Evolutionary conservation across 345 rosid species (phyloP), one percentile per base, ranked within the genome.

Genomic region (Excoecaria cochinchinensis): DNA sequence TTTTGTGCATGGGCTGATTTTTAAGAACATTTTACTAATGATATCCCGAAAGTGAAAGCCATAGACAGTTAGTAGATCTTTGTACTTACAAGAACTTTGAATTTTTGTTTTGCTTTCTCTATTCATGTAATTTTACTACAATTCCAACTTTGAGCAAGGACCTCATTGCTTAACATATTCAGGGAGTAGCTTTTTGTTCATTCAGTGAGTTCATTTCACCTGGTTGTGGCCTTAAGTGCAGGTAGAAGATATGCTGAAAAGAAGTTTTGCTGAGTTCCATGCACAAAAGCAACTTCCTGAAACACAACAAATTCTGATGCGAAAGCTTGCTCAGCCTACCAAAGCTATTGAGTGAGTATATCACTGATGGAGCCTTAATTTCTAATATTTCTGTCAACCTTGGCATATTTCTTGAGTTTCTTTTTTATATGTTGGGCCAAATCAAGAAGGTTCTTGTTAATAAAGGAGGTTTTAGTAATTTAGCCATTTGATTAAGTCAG

Each of bases 221-320:
- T 8, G 77, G 53, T 72, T 67, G 51, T 66, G 25, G 60, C 31
- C 64, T 24, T 71, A 67, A 81, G 21, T 80, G 79, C 88, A 95
- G 99, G 97, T 95, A 77, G 99, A 95, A 86, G 99, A 95, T 76
- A 95, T 95, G 99, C 74, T 95, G 85, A 95, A 95, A 90, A 88
- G 98, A 87, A 95, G 98, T 83, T 95, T 95, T 85, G 96, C 99
- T 63, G 99, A 95, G 83, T 95, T 95, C 80, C 94, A 88, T 89
- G 78, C 97, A 62, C 99, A 95, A 84, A 91, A 89, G 85, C 88
- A 91, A 72, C 89, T 95, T 79, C 97, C 99, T 31, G 99, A 95
- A 81, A 85, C 83, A 75, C 92, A 90, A 74, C 88, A 89, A 75
- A 90, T 91, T 78, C 87, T 95, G 74, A 85, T 84, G 94, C 77